Evolutionary conservation across 2,329 filamentous ascomycete species (phyloP).

Genomic region (Penicillium oxalicum): DNA sequence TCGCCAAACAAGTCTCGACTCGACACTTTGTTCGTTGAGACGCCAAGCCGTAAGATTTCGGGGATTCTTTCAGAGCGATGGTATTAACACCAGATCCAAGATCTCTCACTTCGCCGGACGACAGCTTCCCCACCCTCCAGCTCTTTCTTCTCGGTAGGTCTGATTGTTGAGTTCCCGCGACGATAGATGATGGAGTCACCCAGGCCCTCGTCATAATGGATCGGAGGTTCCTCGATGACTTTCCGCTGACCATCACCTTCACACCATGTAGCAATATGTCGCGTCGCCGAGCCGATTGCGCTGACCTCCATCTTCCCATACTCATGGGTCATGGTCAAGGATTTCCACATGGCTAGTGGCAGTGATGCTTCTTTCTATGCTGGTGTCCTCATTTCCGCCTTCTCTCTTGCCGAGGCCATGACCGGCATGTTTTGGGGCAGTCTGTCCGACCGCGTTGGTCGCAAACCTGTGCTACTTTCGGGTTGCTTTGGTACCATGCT

Average conservation of each 20-base stretch:
- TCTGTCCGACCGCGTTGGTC: constrained; percentile 72
- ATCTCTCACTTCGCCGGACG: constrained; percentile 52
- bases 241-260: not conserved
- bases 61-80: constrained; percentile 47
- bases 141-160: constrained; percentile 74
- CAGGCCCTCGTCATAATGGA: too few relatives aligned
- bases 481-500: constrained; percentile 78
- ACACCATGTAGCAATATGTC: constrained; percentile 68
- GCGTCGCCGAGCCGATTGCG: constrained; percentile 85
- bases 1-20: constrained; percentile 3
- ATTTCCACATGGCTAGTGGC: constrained; percentile 65
- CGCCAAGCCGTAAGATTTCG: constrained; percentile 48
- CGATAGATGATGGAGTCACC: too few relatives aligned
- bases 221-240: not conserved
- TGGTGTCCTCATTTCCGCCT: constrained; percentile 79
- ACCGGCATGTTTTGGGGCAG: constrained; percentile 87
- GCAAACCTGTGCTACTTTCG: constrained; percentile 77
- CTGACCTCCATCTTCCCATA: constrained; percentile 92
- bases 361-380: constrained; percentile 81
- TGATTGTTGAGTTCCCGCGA: constrained; percentile 8
- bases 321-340: constrained; percentile 75
- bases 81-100: constrained; percentile 55
- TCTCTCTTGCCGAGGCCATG: constrained; percentile 72
- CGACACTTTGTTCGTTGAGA: constrained; percentile 14
- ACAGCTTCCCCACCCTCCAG: constrained; percentile 75